These are phyloP conservation scores for Penicillium paxilli DNA, from an alignment of 495 filamentous ascomycete genomes.

Conservation along the genomic window DNA sequence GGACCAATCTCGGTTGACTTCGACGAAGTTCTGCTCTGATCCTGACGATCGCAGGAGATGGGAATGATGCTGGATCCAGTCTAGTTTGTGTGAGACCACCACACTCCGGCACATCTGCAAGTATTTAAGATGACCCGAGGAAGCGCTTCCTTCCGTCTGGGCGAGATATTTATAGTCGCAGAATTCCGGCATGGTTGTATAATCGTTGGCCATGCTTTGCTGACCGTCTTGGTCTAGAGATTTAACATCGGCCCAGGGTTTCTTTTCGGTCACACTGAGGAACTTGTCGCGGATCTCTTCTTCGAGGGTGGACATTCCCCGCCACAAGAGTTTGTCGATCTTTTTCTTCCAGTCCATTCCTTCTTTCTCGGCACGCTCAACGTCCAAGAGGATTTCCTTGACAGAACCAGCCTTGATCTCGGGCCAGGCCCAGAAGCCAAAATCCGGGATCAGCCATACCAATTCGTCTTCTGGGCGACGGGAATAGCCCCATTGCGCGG, in stretches of 20 bases:
- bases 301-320: constrained; percentile 19
- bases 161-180: constrained; percentile 30
- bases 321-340: constrained; percentile 49
- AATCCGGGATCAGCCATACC: constrained; percentile 66
- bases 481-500: constrained; percentile 46
- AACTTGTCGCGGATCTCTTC: constrained; percentile 31
- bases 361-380: constrained; percentile 24
- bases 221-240: constrained; percentile 33
- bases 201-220: constrained; percentile 9
- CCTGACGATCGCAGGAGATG: constrained; percentile 25
- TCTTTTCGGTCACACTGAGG: constrained; percentile 28
- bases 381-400: constrained; percentile 39
- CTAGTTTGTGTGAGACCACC: constrained; percentile 30
- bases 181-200: constrained; percentile 29
- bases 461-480: constrained; percentile 33
- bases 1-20: constrained; percentile 46
- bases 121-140: constrained; percentile 48
- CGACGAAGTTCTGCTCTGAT: constrained; percentile 50
- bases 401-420: constrained; percentile 50
- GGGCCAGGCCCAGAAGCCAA: constrained; percentile 64
- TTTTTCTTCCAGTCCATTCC: constrained; percentile 43
- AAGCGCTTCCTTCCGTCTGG: constrained; percentile 46
- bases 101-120: constrained; percentile 50
- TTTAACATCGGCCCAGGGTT: constrained; percentile 44
- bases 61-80: constrained; percentile 19